A percentile compares a stretch with the other conserved stretches of the same genome.
Conservation (phyloP, 192 early-diverging fungal species). For the Coemansia sp. region DNA sequence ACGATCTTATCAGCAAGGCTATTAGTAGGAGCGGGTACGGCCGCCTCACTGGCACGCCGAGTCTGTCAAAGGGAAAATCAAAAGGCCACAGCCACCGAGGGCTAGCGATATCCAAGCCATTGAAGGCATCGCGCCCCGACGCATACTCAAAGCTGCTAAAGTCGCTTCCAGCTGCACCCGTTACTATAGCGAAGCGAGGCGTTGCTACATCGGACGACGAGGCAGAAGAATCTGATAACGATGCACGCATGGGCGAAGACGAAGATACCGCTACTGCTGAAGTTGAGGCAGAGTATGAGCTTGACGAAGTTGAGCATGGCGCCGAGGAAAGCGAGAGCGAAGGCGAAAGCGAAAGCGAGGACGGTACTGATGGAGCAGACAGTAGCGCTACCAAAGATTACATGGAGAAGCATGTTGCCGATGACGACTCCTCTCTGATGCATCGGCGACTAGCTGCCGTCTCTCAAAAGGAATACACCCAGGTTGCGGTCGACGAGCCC, state of each 20-base stretch:
- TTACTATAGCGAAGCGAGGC: neutral
- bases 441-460: slow-evolving; percentile 41
- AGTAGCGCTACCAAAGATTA: slow-evolving; percentile 41
- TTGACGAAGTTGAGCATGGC: slow-evolving; percentile 33
- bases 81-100: neutral
- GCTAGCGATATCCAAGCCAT: slow-evolving; percentile 4
- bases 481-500: slow-evolving; percentile 31
- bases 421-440: slow-evolving; percentile 33
- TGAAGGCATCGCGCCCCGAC: slow-evolving; percentile 19
- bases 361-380: neutral
- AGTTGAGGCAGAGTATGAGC: slow-evolving; percentile 25
- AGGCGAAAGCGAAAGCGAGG: slow-evolving; percentile 13
- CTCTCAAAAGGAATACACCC: slow-evolving; percentile 48
- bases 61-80: neutral
- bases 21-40: slow-evolving; percentile 43
- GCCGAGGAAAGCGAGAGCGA: slow-evolving; percentile 19
- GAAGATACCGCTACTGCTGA: slow-evolving; percentile 53
- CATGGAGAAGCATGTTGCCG: slow-evolving; percentile 34
- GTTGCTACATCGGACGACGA: slow-evolving; percentile 34
- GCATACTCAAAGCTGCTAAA: slow-evolving; percentile 46
- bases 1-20: slow-evolving; percentile 49
- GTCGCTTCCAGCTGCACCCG: slow-evolving; percentile 20
- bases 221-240: slow-evolving; percentile 14
- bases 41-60: slow-evolving; percentile 21
- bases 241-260: slow-evolving; percentile 41